Evolutionary conservation across 208 protist genomes (phyloP).

Genomic region (Crithidia brevicula): DNA sequence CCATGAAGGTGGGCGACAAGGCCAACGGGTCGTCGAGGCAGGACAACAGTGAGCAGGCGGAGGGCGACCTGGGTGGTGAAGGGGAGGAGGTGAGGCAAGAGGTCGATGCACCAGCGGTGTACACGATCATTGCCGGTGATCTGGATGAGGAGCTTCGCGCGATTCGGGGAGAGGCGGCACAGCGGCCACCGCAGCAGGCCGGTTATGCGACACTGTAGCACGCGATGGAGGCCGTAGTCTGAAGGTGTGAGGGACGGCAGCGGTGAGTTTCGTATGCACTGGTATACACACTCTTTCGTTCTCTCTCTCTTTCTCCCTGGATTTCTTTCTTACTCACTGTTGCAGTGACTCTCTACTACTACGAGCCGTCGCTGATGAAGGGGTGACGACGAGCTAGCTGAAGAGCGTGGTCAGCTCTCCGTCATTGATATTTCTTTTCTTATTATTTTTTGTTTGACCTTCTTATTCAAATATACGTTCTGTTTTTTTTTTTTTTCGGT

Average conservation of each 20-base stretch:
- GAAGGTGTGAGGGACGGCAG: neutral
- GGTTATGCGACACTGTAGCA: conserved; percentile 2
- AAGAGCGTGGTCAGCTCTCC: no score
- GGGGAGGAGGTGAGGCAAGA: conserved; percentile 19
- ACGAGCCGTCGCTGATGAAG: no score
- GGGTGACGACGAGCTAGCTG: no score
- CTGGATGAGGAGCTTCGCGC: conserved; percentile 6
- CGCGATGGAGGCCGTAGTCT: neutral
- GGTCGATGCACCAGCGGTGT: neutral
- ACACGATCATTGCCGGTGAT: conserved; percentile 10
- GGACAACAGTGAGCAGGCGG: neutral
- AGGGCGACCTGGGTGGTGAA: conserved; percentile 6
- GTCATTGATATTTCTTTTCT: neutral
- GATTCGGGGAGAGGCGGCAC: neutral
- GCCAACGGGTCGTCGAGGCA: neutral
- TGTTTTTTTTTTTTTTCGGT: neutral
- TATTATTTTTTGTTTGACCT: neutral
- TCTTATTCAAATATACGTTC: neutral
- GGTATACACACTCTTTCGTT: no score
- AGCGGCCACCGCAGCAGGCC: neutral
- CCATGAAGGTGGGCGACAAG: conserved; percentile 10
- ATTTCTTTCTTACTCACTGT: no score
- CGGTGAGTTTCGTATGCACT: neutral
- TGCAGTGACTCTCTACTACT: no score
- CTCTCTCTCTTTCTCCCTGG: no score